Conservation (phyloP, 2,329 filamentous ascomycete genomes). For the Eutypa lata region DNA sequence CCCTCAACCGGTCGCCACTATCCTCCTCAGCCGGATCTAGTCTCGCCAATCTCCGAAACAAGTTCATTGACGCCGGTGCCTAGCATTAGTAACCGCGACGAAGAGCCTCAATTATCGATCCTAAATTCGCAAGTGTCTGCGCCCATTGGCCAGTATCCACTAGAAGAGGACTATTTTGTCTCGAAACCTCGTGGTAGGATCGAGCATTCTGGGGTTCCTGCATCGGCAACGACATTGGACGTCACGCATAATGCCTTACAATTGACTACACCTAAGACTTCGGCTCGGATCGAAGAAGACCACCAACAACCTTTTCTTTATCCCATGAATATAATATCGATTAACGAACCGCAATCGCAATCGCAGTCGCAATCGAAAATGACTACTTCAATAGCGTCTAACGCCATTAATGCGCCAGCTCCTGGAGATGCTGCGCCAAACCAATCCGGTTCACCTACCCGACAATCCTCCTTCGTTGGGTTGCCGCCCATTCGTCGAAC, state of each 20-base stretch:
- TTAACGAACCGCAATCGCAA: constrained; percentile 11
- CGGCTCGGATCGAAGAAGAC: constrained; percentile 32
- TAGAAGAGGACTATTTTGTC: constrained; percentile 30
- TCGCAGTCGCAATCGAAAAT: constrained; percentile 14
- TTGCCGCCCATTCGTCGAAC: constrained; percentile 57
- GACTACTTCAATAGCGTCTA: constrained; percentile 21
- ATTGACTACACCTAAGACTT: constrained; percentile 24
- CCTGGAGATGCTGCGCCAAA: constrained; percentile 13
- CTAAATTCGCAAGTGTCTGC: constrained; percentile 19
- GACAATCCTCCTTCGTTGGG: constrained; percentile 51
- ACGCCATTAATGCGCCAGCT: constrained; percentile 15
- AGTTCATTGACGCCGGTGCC: constrained; percentile 15
- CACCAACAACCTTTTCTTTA: constrained; percentile 14
- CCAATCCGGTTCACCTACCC: constrained; percentile 29
- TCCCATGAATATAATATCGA: constrained; percentile 21
- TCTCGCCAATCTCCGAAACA: constrained; percentile 31
- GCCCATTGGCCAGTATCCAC: constrained; percentile 33
- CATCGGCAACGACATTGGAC: constrained; percentile 16
- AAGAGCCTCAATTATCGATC: constrained; percentile 7
- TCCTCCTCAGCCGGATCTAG: constrained; percentile 24
- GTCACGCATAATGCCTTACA: constrained; percentile 24
- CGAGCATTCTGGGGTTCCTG: constrained; percentile 12
- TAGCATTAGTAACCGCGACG: constrained; percentile 11
- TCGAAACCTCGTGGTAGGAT: too few relatives aligned
- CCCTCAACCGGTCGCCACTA: constrained; percentile 10